phyloP scores from a whole-genome alignment of 2,329 filamentous ascomycete species.

The Phyllosticta ampelicida region DNA sequence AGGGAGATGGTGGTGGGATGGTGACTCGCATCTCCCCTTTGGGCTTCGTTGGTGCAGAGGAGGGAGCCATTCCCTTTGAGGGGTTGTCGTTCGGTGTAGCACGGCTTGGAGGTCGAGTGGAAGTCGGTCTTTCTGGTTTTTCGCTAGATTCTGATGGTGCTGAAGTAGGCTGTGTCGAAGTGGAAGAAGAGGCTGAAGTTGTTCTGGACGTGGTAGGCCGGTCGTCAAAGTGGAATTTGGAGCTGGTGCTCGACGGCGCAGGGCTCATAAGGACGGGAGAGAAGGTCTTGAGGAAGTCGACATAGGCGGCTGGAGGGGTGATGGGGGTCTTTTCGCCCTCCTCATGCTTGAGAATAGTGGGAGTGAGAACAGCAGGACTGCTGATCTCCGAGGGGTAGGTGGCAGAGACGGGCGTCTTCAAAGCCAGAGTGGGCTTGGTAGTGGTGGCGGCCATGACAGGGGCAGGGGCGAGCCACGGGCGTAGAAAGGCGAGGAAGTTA shows the following conservation, averaged over 20 bases:
- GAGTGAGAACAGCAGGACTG: slow-evolving; percentile 55
- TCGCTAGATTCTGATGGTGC: background rate
- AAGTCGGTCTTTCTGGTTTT: background rate
- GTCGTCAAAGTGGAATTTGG: slow-evolving; percentile 38
- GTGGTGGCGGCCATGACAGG: slow-evolving; percentile 26
- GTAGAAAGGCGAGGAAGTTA: background rate
- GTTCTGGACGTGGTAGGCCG: slow-evolving; percentile 25
- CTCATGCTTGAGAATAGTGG: slow-evolving; percentile 56
- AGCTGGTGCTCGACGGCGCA: slow-evolving; percentile 45
- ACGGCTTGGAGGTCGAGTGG: background rate
- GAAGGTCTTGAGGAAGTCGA: slow-evolving; percentile 83
- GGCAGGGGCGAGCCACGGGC: background rate
- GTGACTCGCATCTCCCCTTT: slow-evolving; percentile 30
- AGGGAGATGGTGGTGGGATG: slow-evolving; percentile 50
- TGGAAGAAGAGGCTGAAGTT: slow-evolving; percentile 29
- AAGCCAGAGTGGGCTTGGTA: slow-evolving; percentile 30
- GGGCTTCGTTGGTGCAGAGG: slow-evolving; percentile 1
- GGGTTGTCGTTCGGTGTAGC: background rate
- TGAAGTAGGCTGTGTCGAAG: slow-evolving; percentile 27
- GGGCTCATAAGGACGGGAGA: slow-evolving; percentile 61
- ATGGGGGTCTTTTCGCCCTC: slow-evolving; percentile 65
- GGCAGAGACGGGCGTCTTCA: slow-evolving; percentile 51
- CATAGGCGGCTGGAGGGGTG: slow-evolving; percentile 79
- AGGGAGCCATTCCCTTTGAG: background rate
- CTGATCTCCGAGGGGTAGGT: slow-evolving; percentile 43